These are phyloP conservation scores for Boeremia exigua DNA, from an alignment of 2,329 filamentous ascomycete species.

Conservation along the genomic window DNA sequence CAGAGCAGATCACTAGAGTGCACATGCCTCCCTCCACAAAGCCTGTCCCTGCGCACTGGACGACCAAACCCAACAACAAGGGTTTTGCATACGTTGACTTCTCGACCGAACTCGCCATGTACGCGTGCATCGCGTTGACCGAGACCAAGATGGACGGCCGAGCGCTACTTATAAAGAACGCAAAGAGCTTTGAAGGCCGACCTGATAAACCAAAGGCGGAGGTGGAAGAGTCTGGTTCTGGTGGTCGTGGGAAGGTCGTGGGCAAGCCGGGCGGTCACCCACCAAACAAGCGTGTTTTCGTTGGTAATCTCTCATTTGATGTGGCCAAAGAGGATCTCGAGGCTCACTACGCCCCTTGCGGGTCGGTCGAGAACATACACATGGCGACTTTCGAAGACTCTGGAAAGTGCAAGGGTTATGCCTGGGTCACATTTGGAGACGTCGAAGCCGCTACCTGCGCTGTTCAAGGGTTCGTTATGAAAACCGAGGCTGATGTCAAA, in stretches of 20 bases:
- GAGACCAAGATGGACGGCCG: conserved; percentile 80
- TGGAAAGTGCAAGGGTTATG: conserved; percentile 97
- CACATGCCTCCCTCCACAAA: conserved; percentile 71
- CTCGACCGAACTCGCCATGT: conserved; percentile 67
- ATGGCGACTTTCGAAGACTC: conserved; percentile 95
- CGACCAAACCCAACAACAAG: conserved; percentile 72
- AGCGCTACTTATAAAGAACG: conserved; percentile 89
- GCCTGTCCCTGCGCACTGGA: conserved; percentile 45
- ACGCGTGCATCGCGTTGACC: conserved; percentile 83
- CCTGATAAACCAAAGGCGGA: conserved; percentile 67
- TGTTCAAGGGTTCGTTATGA: conserved; percentile 80
- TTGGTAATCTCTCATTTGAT: conserved; percentile 65
- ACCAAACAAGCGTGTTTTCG: conserved; percentile 81
- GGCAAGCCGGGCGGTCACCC: conserved; percentile 56
- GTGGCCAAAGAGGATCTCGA: conserved; percentile 76
- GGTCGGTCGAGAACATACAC: conserved; percentile 80
- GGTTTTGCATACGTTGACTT: conserved; percentile 98
- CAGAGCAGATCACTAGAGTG: conserved; percentile 79
- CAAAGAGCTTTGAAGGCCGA: conserved; percentile 88
- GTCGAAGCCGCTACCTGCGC: conserved; percentile 75
- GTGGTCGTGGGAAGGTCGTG: conserved; percentile 39
- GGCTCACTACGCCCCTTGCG: conserved; percentile 84
- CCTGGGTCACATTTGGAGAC: conserved; percentile 90
- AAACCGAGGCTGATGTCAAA: conserved; percentile 60
- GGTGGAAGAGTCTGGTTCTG: conserved; percentile 28